These are phyloP conservation scores for Nothophaeocryptopus gaeumannii DNA, from an alignment of 2,329 filamentous ascomycete species.

Conservation along the genomic window DNA sequence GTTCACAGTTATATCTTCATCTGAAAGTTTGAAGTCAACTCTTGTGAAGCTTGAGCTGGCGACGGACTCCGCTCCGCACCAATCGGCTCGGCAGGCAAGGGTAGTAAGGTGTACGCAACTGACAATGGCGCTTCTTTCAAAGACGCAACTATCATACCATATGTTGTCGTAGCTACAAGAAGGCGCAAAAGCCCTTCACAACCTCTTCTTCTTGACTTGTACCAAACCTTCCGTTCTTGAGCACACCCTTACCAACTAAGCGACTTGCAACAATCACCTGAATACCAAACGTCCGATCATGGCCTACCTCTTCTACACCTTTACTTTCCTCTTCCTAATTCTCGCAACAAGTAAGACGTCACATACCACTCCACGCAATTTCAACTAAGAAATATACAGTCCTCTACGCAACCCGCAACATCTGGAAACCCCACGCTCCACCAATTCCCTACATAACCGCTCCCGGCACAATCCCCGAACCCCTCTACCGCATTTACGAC, in stretches of 20 bases:
- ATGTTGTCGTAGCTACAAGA: too few relatives aligned
- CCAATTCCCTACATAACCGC: conserved; percentile 52
- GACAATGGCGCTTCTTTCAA: too few relatives aligned
- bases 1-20: not conserved
- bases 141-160: not conserved
- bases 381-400: conserved; percentile 41
- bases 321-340: conserved; percentile 69
- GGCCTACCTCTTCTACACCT: conserved; percentile 76
- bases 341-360: conserved; percentile 61
- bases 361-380: conserved; percentile 1
- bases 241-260: too few relatives aligned
- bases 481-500: conserved; percentile 52
- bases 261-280: not conserved
- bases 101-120: too few relatives aligned
- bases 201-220: too few relatives aligned
- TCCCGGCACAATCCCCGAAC: conserved; percentile 48
- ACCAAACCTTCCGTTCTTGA: too few relatives aligned
- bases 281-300: conserved; percentile 48
- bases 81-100: too few relatives aligned
- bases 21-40: not conserved
- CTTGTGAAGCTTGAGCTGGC: too few relatives aligned
- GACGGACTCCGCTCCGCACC: too few relatives aligned
- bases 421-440: conserved; percentile 71
- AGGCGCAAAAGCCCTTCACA: too few relatives aligned
- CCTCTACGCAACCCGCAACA: conserved; percentile 75